Percentiles rank a stretch among this genome's conserved stretches.
These are phyloP conservation scores for Scopulariopsis brevicaulis DNA, from an alignment of 2,329 filamentous ascomycete genomes.

Conservation along the genomic window DNA sequence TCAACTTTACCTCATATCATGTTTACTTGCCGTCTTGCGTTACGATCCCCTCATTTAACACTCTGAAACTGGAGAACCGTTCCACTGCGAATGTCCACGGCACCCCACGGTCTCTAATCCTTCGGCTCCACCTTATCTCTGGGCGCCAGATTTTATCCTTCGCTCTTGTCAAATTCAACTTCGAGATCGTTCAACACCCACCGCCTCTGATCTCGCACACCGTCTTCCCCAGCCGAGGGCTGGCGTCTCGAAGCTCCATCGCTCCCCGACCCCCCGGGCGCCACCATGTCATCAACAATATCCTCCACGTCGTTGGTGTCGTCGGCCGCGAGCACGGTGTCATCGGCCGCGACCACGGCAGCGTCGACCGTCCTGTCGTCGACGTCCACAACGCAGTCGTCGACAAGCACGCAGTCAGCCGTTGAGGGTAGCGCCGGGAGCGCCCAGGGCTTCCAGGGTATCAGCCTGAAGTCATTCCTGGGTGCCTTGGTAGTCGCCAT, in stretches of 20 bases:
- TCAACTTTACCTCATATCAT: not conserved
- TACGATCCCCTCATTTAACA: not conserved
- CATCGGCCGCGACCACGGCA: not conserved
- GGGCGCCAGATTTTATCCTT: not conserved
- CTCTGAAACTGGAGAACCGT: not conserved
- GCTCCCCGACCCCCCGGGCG: not conserved
- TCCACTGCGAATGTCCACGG: not conserved
- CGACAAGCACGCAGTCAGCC: not conserved
- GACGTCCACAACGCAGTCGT: conserved; percentile 4
- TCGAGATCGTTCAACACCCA: not conserved
- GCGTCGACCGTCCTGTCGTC: conserved; percentile 4
- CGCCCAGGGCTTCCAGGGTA: conserved; percentile 21
- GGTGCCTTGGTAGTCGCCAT: conserved; percentile 53
- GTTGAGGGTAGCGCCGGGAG: conserved; percentile 3
- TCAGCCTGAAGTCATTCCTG: conserved; percentile 43
- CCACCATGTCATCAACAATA: not conserved
- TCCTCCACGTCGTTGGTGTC: conserved; percentile 1
- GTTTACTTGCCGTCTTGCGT: not conserved
- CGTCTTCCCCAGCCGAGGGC: not conserved
- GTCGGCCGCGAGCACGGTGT: too few relatives aligned
- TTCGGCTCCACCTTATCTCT: not conserved
- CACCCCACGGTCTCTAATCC: not conserved
- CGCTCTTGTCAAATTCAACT: not conserved
- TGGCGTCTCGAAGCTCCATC: not conserved
- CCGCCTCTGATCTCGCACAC: not conserved